Base-by-base conservation (phyloP, 306 rosid species). In the Cucumis melo region DNA sequence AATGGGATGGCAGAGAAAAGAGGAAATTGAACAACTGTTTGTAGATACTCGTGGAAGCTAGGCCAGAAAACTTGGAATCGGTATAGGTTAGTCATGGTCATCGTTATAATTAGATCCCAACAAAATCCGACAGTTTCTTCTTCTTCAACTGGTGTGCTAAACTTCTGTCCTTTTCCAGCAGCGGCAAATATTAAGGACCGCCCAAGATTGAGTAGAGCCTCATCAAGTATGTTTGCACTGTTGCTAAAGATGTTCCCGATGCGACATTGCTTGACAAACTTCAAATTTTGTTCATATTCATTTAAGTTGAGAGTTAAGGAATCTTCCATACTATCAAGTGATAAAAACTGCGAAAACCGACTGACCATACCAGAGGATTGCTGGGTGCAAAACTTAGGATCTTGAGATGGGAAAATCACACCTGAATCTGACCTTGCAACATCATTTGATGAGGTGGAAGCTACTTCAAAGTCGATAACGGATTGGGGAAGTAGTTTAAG, bases 141-240 rank as follows among this genome's bases (percentile, higher is more conserved):
- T 85, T 94, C 97, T 78, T 94, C 99, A 63, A 88, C 76, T 1
- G 93, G 84, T n/a, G 96, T 92, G 86, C 92, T 92, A 46, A 92
- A 92, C 81, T 94, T 94, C 56, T 94, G 97, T 34, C 97, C 97
- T 87, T 90, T 92, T 63, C 99, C 97, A 9, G 99, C 99, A 14
- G 99, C 91, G 12, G 96, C 85, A 77, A 87, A 89, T 62, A 94
- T 89, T 74, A 92, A 74, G 46, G 93, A 86, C 17, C 96, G 85
- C 16, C 99, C 97, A 4, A 92, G 92, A 81, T 81, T 88, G 29
- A 84, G 89, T 65, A 92, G 81, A 78, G 92, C 83, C 3, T 90
- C 93, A 34, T 80, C 93, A 0, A 87, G 95, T 21, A 92, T 84
- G 82, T 77, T 89, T 32, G 95, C 87, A 79, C 93, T 83, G 58